phyloP scores from a whole-genome alignment of 129 eudicot genomes.

The Pittosporum tobira region DNA sequence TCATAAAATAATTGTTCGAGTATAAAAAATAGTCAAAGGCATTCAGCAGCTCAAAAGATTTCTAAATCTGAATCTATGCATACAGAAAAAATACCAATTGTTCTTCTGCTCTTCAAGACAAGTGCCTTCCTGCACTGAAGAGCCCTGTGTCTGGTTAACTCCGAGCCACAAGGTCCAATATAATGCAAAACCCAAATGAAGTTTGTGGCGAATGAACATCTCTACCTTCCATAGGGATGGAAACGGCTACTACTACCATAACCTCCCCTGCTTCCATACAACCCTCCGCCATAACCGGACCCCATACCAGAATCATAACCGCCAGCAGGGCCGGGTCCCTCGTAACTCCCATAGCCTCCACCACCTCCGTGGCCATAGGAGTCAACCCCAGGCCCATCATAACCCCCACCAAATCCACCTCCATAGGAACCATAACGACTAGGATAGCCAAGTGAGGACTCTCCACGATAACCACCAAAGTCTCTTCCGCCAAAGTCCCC shows the following conservation, averaged over 20 bases:
- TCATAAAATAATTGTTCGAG: no score
- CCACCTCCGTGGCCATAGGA: conserved; percentile 66
- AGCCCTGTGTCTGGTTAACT: conserved; percentile 12
- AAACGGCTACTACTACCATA: conserved; percentile 71
- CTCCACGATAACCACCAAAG: conserved; percentile 59
- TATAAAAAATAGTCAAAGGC: conserved; percentile 9
- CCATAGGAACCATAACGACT: conserved; percentile 60
- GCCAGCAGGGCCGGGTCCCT: conserved; percentile 48
- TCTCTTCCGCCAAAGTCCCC: conserved; percentile 50
- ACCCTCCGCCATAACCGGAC: conserved; percentile 56
- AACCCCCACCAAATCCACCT: conserved; percentile 53
- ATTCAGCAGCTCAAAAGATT: no score
- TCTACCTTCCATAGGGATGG: conserved; percentile 87
- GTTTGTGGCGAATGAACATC: conserved; percentile 32
- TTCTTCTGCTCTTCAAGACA: no score
- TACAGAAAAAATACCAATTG: no score
- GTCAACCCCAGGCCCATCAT: conserved; percentile 60
- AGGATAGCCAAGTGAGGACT: conserved; percentile 60
- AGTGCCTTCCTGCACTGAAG: no score
- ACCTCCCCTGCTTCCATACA: conserved; percentile 64
- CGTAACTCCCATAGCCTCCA: conserved; percentile 55
- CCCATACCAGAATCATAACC: conserved; percentile 53
- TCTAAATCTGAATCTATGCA: no score
- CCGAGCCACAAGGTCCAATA: conserved; percentile 10
- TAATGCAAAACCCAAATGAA: conserved; percentile 14